Conservation (phyloP, 1,284 basidiomycete genomes). For the Omphalotus olearius region DNA sequence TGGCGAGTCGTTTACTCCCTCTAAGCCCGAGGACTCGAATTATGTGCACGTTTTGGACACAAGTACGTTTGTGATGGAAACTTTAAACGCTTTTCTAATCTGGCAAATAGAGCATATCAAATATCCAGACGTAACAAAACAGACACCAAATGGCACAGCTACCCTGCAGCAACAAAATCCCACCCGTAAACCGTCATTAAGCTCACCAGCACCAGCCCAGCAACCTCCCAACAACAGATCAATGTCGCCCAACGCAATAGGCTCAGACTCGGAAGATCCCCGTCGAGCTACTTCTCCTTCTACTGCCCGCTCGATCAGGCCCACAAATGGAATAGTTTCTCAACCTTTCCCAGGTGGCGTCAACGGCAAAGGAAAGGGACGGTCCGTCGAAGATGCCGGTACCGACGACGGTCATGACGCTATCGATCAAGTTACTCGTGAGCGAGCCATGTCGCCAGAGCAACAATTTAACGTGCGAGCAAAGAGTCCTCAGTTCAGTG, state of each 20-base stretch:
- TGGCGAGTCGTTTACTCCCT: constrained; percentile 82
- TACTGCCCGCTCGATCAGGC: constrained; percentile 32
- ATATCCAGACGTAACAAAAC: constrained; percentile 74
- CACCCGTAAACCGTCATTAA: constrained; percentile 31
- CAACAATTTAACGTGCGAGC: constrained; percentile 2
- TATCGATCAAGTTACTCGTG: constrained; percentile 36
- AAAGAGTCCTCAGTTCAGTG: constrained; percentile 27
- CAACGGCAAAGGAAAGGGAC: constrained; percentile 40
- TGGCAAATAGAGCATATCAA: constrained; percentile 79
- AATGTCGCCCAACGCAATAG: constrained; percentile 50
- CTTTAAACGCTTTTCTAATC: constrained; percentile 8
- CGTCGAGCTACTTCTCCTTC: constrained; percentile 65
- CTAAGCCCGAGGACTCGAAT: constrained; percentile 77
- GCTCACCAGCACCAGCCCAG: constrained; percentile 14
- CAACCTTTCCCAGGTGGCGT: constrained; percentile 27
- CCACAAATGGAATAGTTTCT: constrained; percentile 40
- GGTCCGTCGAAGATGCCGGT: constrained; percentile 51
- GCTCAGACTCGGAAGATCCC: constrained; percentile 46
- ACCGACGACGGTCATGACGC: constrained; percentile 51
- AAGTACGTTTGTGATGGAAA: constrained; percentile 48
- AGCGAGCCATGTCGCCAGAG: constrained; percentile 36
- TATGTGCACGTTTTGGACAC: constrained; percentile 91
- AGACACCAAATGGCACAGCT: constrained; percentile 28
- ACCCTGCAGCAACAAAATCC: constrained; percentile 16
- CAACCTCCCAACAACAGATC: constrained; percentile 38